Percentiles rank a stretch among this genome's conserved stretches.
Evolutionary conservation across 2,329 filamentous ascomycete species (phyloP).

Genomic region (Aspergillus fumigatiaffinis): DNA sequence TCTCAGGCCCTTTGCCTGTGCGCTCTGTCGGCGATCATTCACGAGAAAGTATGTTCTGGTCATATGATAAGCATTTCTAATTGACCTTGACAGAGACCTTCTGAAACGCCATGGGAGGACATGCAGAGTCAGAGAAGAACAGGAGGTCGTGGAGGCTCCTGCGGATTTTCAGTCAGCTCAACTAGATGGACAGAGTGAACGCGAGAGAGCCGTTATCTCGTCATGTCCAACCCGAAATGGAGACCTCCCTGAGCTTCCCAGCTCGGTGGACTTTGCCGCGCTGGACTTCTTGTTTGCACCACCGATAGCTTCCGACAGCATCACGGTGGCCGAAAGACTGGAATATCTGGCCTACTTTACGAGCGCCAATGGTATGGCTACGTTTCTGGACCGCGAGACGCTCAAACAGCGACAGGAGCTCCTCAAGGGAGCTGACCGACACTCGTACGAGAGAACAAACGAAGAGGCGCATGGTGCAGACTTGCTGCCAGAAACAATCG

Average conservation of each 20-base stretch:
- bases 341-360: conserved; percentile 22
- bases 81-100: conserved; percentile 15
- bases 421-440: conserved; percentile 1
- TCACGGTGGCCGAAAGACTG: conserved; percentile 13
- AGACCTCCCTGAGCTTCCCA: not conserved
- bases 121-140: conserved; percentile 7
- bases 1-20: conserved; percentile 13
- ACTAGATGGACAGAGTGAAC: not conserved
- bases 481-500: not conserved
- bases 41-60: conserved; percentile 13
- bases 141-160: not conserved
- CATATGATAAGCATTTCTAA: not conserved
- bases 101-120: conserved; percentile 20
- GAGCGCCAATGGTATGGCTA: conserved; percentile 17
- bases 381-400: conserved; percentile 17
- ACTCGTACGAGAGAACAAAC: not conserved
- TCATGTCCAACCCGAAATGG: not conserved
- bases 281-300: conserved; percentile 15
- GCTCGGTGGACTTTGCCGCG: conserved; percentile 13
- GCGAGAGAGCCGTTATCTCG: not conserved
- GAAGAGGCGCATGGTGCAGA: not conserved
- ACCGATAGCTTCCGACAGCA: conserved; percentile 7
- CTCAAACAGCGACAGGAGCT: conserved; percentile 15
- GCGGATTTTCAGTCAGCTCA: not conserved
- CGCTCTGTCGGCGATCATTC: conserved; percentile 13